Evolutionary conservation across 148 eudicot species (phyloP).

Genomic region (Vaccinium macrocarpon): DNA sequence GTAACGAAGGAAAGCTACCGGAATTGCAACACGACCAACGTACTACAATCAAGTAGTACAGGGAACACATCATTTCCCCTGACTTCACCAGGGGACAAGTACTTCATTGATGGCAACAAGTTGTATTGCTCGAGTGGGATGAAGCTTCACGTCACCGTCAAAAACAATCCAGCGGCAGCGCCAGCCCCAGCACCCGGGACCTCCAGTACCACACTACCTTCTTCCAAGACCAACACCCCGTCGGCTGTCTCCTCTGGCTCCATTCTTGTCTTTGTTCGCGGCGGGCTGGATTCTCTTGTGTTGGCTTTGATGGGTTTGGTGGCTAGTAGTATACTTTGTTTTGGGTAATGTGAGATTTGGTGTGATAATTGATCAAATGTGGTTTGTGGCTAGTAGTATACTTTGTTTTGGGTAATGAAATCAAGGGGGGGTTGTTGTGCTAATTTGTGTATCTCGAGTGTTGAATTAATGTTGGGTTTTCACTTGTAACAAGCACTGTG

Average conservation of each 20-base stretch:
- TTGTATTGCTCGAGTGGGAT: constrained; percentile 74
- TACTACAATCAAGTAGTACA: constrained; percentile 34
- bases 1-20: constrained; percentile 46
- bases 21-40: constrained; percentile 54
- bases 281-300: constrained; percentile 4
- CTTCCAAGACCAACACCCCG: constrained; percentile 50
- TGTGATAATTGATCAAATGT: no score
- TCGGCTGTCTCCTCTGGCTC: constrained; percentile 22
- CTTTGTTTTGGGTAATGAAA: constrained; percentile 10
- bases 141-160: constrained; percentile 62
- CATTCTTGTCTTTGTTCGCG: constrained; percentile 15
- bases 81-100: constrained; percentile 56
- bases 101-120: constrained; percentile 64
- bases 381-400: background rate
- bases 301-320: background rate
- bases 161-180: constrained; percentile 25
- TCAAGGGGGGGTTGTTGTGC: background rate
- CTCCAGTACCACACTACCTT: constrained; percentile 15
- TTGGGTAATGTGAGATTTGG: no score
- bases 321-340: background rate
- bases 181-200: constrained; percentile 29
- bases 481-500: background rate
- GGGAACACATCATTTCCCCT: constrained; percentile 64
- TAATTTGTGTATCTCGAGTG: background rate
- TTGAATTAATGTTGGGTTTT: background rate